phyloP scores from a whole-genome alignment of 2,329 filamentous ascomycete species.

The Monosporascus sp. region DNA sequence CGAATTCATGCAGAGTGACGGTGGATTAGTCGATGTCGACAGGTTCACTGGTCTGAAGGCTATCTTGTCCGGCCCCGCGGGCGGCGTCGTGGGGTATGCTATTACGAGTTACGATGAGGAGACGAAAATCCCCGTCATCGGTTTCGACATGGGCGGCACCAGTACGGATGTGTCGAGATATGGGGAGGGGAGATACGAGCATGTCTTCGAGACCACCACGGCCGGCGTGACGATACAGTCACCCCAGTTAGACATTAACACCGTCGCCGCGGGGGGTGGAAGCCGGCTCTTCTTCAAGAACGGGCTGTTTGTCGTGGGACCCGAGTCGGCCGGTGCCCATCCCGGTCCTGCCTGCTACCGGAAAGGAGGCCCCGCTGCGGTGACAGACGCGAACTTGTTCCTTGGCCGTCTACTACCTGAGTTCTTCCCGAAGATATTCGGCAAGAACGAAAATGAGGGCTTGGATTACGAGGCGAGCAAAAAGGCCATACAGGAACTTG shows the following conservation, averaged over 20 bases:
- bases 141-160: slow-evolving; percentile 89
- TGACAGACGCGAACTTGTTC: slow-evolving; percentile 90
- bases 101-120: slow-evolving; percentile 83
- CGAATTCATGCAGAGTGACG: slow-evolving; percentile 93
- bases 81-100: slow-evolving; percentile 88
- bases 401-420: slow-evolving; percentile 80
- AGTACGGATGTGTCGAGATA: slow-evolving; percentile 89
- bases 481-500: slow-evolving; percentile 69
- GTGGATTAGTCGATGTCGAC: slow-evolving; percentile 67
- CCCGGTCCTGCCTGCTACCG: slow-evolving; percentile 88
- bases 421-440: slow-evolving; percentile 95
- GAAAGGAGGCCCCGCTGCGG: slow-evolving; percentile 82
- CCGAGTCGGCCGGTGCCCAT: slow-evolving; percentile 83
- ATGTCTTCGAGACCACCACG: slow-evolving; percentile 91
- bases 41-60: slow-evolving; percentile 81
- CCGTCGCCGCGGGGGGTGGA: slow-evolving; percentile 85
- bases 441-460: slow-evolving; percentile 77
- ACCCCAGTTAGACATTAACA: slow-evolving; percentile 91
- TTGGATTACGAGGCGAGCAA: slow-evolving; percentile 73
- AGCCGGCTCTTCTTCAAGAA: slow-evolving; percentile 83
- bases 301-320: slow-evolving; percentile 84
- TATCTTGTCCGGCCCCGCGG: slow-evolving; percentile 86
- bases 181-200: slow-evolving; percentile 79
- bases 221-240: slow-evolving; percentile 93
- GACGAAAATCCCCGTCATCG: slow-evolving; percentile 81